Evolutionary conservation across 768 basidiomycete species (phyloP).

Genomic region (Kwoniella bestiolae): DNA sequence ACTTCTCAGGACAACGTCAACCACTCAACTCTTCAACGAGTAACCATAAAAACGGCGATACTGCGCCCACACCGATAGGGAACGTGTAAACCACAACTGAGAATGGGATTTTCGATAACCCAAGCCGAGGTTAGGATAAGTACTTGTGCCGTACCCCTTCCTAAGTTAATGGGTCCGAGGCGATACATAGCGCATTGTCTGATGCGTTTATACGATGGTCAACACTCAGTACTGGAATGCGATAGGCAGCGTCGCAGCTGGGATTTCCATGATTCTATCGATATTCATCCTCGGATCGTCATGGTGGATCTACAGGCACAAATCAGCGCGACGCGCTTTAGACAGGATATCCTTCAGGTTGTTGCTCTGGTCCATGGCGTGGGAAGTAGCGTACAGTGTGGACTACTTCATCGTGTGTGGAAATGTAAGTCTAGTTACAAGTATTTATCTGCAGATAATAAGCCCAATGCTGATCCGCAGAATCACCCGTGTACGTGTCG

Average conservation of each 20-base stretch:
- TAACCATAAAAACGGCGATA: too few relatives aligned
- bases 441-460: too few relatives aligned
- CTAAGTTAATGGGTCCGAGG: neutral
- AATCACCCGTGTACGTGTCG: too few relatives aligned
- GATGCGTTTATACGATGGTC: neutral
- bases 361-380: slow-evolving; percentile 33
- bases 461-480: too few relatives aligned
- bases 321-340: slow-evolving; percentile 5
- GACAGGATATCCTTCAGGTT: slow-evolving; percentile 35
- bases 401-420: slow-evolving; percentile 18
- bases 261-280: neutral
- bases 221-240: slow-evolving; percentile 2
- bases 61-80: too few relatives aligned
- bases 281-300: slow-evolving; percentile 10
- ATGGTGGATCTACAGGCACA: slow-evolving; percentile 9
- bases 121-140: neutral
- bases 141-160: neutral
- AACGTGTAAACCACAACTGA: too few relatives aligned
- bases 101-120: neutral
- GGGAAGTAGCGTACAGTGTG: slow-evolving; percentile 29
- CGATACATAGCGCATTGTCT: neutral
- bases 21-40: too few relatives aligned
- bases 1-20: too few relatives aligned
- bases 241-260: neutral
- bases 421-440: slow-evolving; percentile 14